Evolutionary conservation across 495 filamentous ascomycete genomes (phyloP).

Genomic region (Acidiella bohemica): DNA sequence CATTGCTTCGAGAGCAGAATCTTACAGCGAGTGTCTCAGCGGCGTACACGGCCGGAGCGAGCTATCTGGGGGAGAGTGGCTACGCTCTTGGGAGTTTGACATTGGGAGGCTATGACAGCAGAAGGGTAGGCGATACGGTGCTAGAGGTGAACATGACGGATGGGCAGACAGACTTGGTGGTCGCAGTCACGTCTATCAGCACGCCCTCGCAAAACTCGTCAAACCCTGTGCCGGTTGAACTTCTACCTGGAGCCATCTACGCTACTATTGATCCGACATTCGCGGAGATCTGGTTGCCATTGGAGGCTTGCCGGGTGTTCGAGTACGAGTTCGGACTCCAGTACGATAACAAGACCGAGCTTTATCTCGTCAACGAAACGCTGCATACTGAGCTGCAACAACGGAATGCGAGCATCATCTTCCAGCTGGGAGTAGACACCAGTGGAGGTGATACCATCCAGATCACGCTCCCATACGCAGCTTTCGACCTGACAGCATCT

Average conservation of each 20-base stretch:
- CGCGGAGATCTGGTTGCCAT: conserved; percentile 27
- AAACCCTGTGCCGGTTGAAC: conserved; percentile 5
- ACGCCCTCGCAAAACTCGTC: conserved; percentile 14
- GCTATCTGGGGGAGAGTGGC: conserved; percentile 9
- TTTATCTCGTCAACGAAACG: conserved; percentile 26
- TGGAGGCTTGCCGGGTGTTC: conserved; percentile 22
- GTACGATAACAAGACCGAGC: conserved; percentile 22
- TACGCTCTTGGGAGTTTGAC: conserved; percentile 17
- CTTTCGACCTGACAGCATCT: conserved; percentile 25
- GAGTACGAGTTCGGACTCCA: conserved; percentile 26
- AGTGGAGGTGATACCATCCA: conserved; percentile 12
- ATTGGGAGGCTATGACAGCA: conserved; percentile 27
- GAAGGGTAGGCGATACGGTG: conserved; percentile 21
- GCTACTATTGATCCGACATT: conserved; percentile 25
- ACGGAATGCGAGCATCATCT: conserved; percentile 23
- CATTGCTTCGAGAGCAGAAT: conserved; percentile 20
- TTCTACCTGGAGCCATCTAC: conserved; percentile 21
- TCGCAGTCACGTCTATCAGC: conserved; percentile 24
- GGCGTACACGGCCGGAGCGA: conserved; percentile 28
- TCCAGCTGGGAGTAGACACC: conserved; percentile 21
- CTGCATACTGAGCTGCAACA: conserved; percentile 20
- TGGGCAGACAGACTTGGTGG: conserved; percentile 21
- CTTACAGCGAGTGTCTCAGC: conserved; percentile 26
- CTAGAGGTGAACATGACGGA: conserved; percentile 21
- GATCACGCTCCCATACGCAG: conserved; percentile 26